Evolutionary conservation across 169 alveolate species (phyloP).

Genomic region (Plasmodium coatneyi): DNA sequence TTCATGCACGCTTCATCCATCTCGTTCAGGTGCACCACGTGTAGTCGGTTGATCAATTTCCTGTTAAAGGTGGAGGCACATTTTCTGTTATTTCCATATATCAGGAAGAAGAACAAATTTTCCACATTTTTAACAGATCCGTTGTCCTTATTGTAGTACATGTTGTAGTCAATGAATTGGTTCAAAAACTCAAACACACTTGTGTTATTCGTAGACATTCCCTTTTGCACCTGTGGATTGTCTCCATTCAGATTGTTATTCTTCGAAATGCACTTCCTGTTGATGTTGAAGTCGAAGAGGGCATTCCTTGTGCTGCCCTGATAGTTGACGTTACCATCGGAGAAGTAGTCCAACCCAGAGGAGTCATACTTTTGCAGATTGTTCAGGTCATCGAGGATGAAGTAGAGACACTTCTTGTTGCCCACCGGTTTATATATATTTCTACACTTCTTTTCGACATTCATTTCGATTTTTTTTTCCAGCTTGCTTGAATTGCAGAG

Average conservation of each 20-base stretch:
- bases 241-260: not conserved
- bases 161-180: slow-evolving; percentile 72
- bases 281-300: slow-evolving; percentile 41
- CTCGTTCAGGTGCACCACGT: slow-evolving; percentile 66
- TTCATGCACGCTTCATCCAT: slow-evolving; percentile 64
- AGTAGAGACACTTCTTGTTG: slow-evolving; percentile 59
- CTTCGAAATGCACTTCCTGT: slow-evolving; percentile 16
- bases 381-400: slow-evolving; percentile 71
- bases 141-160: slow-evolving; percentile 64
- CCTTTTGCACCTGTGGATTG: not conserved
- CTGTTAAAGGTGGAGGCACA: slow-evolving; percentile 62
- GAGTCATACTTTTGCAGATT: slow-evolving; percentile 44
- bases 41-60: slow-evolving; percentile 42
- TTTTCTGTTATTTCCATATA: slow-evolving; percentile 73
- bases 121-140: slow-evolving; percentile 58
- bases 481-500: slow-evolving; percentile 51
- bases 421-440: slow-evolving; percentile 72
- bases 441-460: slow-evolving; percentile 73
- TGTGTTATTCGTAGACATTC: not conserved
- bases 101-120: slow-evolving; percentile 64
- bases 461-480: slow-evolving; percentile 70
- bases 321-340: not conserved
- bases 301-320: not conserved
- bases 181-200: slow-evolving; percentile 66
- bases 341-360: not conserved